phyloP scores from a whole-genome alignment of 2,329 filamentous ascomycete genomes.

The Colletotrichum salicis region DNA sequence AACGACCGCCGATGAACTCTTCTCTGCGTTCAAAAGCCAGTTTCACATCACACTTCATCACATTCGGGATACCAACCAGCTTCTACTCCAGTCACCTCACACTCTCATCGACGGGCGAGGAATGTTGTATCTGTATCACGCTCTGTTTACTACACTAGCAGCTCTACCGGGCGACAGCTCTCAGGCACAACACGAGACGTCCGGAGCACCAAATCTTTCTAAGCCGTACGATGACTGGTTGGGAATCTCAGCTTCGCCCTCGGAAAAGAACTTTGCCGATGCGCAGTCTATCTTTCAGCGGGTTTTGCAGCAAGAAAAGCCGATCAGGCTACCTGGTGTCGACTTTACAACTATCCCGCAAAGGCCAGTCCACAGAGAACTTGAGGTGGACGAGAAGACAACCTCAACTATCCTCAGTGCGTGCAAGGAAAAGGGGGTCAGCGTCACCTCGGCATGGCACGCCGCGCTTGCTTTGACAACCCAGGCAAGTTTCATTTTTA shows the following conservation, averaged over 20 bases:
- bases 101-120: not conserved
- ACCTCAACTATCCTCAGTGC: not conserved
- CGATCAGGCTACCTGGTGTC: not conserved
- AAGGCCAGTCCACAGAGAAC: not conserved
- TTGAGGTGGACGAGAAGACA: not conserved
- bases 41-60: not conserved
- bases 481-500: not conserved
- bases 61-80: not conserved
- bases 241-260: not conserved
- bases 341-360: not conserved
- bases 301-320: not conserved
- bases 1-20: not conserved
- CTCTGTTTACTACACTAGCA: not conserved
- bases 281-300: not conserved
- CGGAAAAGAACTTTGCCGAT: not conserved
- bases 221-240: not conserved
- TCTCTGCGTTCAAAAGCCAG: not conserved
- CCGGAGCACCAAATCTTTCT: not conserved
- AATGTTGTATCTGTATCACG: not conserved
- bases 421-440: not conserved
- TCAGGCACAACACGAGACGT: not conserved
- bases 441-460: not conserved
- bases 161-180: not conserved
- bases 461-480: not conserved
- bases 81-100: not conserved